Conservation (phyloP, 257 asterid species). For the Verbascum thapsus region DNA sequence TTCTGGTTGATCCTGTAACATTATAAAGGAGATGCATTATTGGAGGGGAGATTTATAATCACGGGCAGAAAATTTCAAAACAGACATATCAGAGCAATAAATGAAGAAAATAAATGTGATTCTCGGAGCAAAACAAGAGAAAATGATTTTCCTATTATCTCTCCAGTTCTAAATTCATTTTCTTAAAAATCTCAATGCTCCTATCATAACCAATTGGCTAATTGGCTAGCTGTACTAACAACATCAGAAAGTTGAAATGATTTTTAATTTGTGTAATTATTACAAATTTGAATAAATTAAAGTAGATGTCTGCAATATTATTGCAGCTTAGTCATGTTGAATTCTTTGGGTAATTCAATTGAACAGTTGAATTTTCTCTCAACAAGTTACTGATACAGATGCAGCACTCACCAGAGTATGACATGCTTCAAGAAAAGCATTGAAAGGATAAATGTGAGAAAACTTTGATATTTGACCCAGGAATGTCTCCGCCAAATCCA, state of each 20-base stretch:
- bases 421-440: slow-evolving; percentile 82
- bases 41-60: neutral
- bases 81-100: neutral
- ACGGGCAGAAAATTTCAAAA: slow-evolving; percentile 6
- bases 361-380: slow-evolving; percentile 10
- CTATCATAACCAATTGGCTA: slow-evolving; percentile 21
- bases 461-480: slow-evolving; percentile 54
- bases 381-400: slow-evolving; percentile 21
- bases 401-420: slow-evolving; percentile 61
- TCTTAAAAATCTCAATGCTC: neutral
- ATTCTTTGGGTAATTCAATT: slow-evolving; percentile 10
- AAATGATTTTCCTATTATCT: slow-evolving; percentile 6
- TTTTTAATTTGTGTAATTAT: slow-evolving; percentile 10
- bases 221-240: slow-evolving; percentile 3
- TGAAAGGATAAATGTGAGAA: slow-evolving; percentile 51
- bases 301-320: neutral
- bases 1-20: slow-evolving; percentile 82
- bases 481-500: slow-evolving; percentile 72
- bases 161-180: slow-evolving; percentile 7
- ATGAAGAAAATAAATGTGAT: slow-evolving; percentile 5
- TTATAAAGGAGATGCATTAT: slow-evolving; percentile 28
- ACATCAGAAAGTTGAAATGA: neutral
- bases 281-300: neutral
- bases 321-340: slow-evolving; percentile 1
- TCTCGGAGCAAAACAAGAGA: neutral